A percentile compares a stretch with the other conserved stretches of the same genome.
phyloP scores from a whole-genome alignment of 352 stramenopile genomes.

The Blastocystis sp. region DNA sequence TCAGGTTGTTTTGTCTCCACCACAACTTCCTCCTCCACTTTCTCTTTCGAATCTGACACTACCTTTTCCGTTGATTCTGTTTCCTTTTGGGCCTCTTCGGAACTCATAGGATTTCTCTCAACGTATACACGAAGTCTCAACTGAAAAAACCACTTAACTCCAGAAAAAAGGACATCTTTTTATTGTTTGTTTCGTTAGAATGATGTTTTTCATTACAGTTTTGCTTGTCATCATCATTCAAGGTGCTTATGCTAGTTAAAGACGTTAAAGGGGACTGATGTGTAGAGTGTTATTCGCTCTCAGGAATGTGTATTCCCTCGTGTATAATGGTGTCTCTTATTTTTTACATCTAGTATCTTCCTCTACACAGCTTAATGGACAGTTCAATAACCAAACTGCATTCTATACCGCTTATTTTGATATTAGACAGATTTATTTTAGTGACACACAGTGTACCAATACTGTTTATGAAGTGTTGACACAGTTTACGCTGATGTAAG shows the following conservation, averaged over 20 bases:
- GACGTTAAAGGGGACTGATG: not conserved
- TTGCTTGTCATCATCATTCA: not conserved
- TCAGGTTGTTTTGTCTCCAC: not conserved
- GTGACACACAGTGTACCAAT: not conserved
- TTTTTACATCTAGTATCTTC: not conserved
- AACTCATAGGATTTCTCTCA: not conserved
- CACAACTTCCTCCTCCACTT: not conserved
- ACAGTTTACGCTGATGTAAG: not conserved
- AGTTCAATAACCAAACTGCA: constrained; percentile 18
- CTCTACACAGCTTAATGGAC: not conserved
- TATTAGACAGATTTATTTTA: not conserved
- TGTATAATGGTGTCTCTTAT: not conserved
- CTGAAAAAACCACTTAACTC: too few relatives aligned
- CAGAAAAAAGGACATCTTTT: too few relatives aligned
- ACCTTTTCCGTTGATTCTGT: not conserved
- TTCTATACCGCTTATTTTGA: constrained; percentile 44
- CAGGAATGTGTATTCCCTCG: not conserved
- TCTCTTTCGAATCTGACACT: not conserved
- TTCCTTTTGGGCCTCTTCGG: not conserved
- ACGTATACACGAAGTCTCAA: too few relatives aligned
- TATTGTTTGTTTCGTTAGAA: constrained; percentile 3
- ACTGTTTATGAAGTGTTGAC: not conserved
- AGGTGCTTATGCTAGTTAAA: not conserved
- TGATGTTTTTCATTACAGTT: not conserved
- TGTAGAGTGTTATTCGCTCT: not conserved